These are phyloP conservation scores for Macrophomina phaseolina DNA, from an alignment of 2,329 filamentous ascomycete genomes.

Conservation along the genomic window DNA sequence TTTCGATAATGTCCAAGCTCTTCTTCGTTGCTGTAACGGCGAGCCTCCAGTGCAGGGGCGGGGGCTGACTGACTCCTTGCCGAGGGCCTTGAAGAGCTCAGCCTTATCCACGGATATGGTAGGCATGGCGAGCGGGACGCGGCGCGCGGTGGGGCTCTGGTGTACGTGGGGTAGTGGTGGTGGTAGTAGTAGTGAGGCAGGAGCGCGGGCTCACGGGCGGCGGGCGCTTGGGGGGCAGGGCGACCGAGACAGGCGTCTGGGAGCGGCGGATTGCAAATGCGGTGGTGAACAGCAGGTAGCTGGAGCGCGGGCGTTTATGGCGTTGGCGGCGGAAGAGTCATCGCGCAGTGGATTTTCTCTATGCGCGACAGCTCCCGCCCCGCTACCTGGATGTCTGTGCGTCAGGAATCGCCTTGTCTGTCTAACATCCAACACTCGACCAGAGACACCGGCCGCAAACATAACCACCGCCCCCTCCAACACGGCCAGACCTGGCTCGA, in stretches of 20 bases:
- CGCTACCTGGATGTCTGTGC: conserved; percentile 23
- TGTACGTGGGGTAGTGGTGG: conserved; percentile 5
- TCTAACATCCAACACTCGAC: conserved; percentile 27
- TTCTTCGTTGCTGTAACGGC: conserved; percentile 1
- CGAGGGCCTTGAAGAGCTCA: conserved; percentile 90
- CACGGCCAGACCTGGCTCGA: conserved; percentile 23
- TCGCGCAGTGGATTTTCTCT: conserved; percentile 24
- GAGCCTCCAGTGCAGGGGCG: not conserved
- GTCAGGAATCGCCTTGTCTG: conserved; percentile 28
- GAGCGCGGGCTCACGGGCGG: conserved; percentile 8
- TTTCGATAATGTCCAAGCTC: conserved; percentile 2
- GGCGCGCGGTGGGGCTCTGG: conserved; percentile 21
- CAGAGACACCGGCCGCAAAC: conserved; percentile 28
- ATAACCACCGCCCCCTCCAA: conserved; percentile 25
- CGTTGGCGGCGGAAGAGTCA: conserved; percentile 26
- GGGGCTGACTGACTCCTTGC: conserved; percentile 70
- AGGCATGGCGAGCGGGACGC: conserved; percentile 72
- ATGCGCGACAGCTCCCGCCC: conserved; percentile 28
- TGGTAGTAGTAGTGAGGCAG: not conserved
- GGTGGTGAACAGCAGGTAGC: not conserved
- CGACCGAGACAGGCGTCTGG: not conserved
- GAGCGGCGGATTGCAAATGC: not conserved
- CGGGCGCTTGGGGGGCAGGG: conserved; percentile 5
- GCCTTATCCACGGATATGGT: conserved; percentile 97
- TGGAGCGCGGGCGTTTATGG: conserved; percentile 15